A percentile compares a stretch with the other conserved stretches of the same genome.
Conservation (phyloP, 2,329 filamentous ascomycete genomes). For the Penicillium vulpinum region DNA sequence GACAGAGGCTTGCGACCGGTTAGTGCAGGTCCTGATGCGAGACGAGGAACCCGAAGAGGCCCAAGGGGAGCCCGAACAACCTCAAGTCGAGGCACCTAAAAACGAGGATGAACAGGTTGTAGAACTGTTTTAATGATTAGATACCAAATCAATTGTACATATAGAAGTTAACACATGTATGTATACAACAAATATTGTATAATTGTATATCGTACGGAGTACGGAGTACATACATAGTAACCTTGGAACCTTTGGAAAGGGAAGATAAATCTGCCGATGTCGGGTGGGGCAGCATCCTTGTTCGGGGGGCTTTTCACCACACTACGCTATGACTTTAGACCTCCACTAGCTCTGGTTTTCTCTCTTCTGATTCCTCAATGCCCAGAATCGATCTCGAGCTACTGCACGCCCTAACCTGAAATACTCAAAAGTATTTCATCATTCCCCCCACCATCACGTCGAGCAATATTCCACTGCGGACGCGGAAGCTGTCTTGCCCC, state of each 20-base stretch:
- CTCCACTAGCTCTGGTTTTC: neutral
- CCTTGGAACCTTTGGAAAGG: neutral
- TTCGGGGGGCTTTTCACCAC: neutral
- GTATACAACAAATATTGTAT: neutral
- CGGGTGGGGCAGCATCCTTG: slow-evolving; percentile 3
- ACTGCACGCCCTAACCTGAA: slow-evolving; percentile 18
- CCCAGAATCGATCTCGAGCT: slow-evolving; percentile 2
- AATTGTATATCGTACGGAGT: neutral
- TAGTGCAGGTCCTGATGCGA: slow-evolving; percentile 86
- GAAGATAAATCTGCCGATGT: slow-evolving; percentile 6
- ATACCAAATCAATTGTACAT: slow-evolving; percentile 12
- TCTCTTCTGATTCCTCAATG: slow-evolving; percentile 6
- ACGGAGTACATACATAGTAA: too few species aligned
- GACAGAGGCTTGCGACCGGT: slow-evolving; percentile 77
- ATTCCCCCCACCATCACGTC: slow-evolving; percentile 16
- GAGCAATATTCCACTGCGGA: slow-evolving; percentile 22
- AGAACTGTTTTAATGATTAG: slow-evolving; percentile 44
- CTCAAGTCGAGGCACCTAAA: slow-evolving; percentile 37
- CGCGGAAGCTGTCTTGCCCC: slow-evolving; percentile 27
- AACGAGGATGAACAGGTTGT: slow-evolving; percentile 49
- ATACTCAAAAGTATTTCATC: slow-evolving; percentile 8
- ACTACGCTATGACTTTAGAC: slow-evolving; percentile 1
- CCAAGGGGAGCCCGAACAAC: slow-evolving; percentile 39
- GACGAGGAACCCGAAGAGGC: slow-evolving; percentile 67
- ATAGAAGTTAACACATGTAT: neutral